Percentiles rank a stretch among this genome's conserved stretches.
Evolutionary conservation across 2,329 filamentous ascomycete species (phyloP).

Genomic region (Claviceps africana): DNA sequence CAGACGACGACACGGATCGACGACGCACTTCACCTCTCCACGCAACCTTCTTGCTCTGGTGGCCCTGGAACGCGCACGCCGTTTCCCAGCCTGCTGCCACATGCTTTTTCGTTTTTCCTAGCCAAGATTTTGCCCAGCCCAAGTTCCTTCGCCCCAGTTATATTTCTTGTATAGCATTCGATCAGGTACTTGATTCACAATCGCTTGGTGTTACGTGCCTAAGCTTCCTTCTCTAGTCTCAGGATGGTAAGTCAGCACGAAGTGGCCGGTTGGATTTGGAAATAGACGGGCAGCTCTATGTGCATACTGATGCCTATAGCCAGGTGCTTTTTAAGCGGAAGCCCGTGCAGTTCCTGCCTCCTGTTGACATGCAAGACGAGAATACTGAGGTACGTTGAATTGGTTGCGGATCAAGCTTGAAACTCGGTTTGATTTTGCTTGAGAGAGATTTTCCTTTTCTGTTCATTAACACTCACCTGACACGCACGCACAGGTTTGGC

Average conservation of each 20-base stretch:
- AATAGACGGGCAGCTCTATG: background rate
- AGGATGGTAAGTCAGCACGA: slow-evolving; percentile 6
- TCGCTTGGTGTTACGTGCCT: slow-evolving; percentile 1
- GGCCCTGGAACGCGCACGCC: background rate
- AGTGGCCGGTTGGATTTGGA: background rate
- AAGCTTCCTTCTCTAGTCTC: background rate
- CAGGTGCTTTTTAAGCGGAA: slow-evolving; percentile 95
- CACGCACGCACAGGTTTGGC: slow-evolving; percentile 58
- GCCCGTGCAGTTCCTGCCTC: slow-evolving; percentile 69
- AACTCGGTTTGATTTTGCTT: background rate
- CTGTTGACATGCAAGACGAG: slow-evolving; percentile 62
- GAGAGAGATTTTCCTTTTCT: background rate
- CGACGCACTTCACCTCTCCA: slow-evolving; percentile 1
- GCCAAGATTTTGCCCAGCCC: background rate
- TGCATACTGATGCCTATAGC: slow-evolving; percentile 6
- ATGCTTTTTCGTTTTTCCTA: background rate
- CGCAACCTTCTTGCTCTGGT: background rate
- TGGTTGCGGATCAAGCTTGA: background rate
- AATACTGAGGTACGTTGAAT: slow-evolving; percentile 59
- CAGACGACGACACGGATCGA: slow-evolving; percentile 4
- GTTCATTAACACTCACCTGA: background rate
- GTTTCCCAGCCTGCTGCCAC: background rate
- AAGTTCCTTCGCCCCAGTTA: background rate
- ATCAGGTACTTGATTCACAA: background rate
- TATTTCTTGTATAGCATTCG: background rate